Conservation (phyloP, 257 asterid species). For the Salvia miltiorrhiza region DNA sequence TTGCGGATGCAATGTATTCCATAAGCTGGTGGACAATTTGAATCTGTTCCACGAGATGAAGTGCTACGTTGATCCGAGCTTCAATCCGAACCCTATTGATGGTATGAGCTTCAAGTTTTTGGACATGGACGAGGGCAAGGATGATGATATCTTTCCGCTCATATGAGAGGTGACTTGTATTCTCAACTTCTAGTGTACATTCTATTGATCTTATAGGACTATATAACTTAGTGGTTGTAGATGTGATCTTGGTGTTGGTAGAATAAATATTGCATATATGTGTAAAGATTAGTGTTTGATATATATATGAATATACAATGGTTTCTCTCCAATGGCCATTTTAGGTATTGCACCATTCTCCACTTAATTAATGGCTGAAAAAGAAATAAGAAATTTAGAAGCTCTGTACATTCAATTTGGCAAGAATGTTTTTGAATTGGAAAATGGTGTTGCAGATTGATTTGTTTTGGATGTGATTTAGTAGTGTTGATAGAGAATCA, state of each 20-base stretch:
- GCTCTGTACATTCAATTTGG: background rate
- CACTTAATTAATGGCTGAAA: too few species aligned
- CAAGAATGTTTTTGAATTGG: background rate
- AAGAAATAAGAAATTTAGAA: too few species aligned
- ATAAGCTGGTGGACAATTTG: slow-evolving; percentile 93
- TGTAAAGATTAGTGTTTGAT: background rate
- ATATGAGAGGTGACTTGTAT: slow-evolving; percentile 39
- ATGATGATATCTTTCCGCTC: slow-evolving; percentile 45
- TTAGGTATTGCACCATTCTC: background rate
- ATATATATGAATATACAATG: background rate
- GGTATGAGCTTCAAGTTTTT: slow-evolving; percentile 48
- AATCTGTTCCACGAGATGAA: slow-evolving; percentile 88
- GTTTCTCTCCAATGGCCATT: background rate
- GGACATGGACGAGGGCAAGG: slow-evolving; percentile 51
- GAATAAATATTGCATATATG: slow-evolving; percentile 17
- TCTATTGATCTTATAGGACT: slow-evolving; percentile 14
- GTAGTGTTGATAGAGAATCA: background rate
- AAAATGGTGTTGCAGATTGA: background rate
- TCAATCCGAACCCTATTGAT: slow-evolving; percentile 61
- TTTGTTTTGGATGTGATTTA: background rate
- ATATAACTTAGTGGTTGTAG: slow-evolving; percentile 19
- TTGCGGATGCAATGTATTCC: slow-evolving; percentile 93
- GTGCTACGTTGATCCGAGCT: slow-evolving; percentile 80
- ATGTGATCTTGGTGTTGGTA: slow-evolving; percentile 11
- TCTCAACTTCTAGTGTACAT: slow-evolving; percentile 35